Base-by-base conservation (phyloP, 2,329 filamentous ascomycete genomes). In the Pseudogymnoascus pannorum region DNA sequence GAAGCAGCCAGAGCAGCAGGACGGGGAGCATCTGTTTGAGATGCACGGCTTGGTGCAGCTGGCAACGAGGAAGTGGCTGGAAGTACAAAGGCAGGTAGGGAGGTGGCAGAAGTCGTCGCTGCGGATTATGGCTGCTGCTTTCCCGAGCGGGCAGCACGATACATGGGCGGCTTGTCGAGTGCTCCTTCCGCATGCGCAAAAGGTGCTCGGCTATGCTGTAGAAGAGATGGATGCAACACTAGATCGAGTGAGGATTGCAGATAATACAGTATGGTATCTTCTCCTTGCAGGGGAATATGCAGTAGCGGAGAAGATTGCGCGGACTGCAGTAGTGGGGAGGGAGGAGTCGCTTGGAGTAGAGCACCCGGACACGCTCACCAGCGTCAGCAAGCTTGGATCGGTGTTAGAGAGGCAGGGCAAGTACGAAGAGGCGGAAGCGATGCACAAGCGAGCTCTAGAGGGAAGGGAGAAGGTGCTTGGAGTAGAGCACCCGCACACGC, bases 131-230 rank as follows among this genome's bases (percentile, higher is more conserved):
- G 54, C 60, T 44, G 60, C 60, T 54, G 57, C 58, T 9, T 65
- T 67, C 54, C 66, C 66, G 57, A 59, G 36, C 60, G 60, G 68
- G 51, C 6, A 70, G 0, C 70, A 71, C 59, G 62, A 70, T 36
- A 75, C 72, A 60, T 74, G 71, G 73, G 26, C 62, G 42, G 67
- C n/a, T 22, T 75, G 72, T 61, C 66, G 66, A 18, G 35, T 5
- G 33, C 33, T 35, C 33, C 33, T 35, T 35, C 33, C 12, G 33
- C 42, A 48, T n/a, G 24, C 18, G 6, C 24, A n/a, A 20, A 48
- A 48, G 42, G 42, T 26, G 42, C 18, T 48, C n/a, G 18, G 18
- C 12, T 35, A 14, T 12, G 5, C 7, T 35, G 3, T 4, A 14
- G 33, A 35, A 35, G 33, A 35, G 11, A 35, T 3, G 12, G 11